These are phyloP conservation scores for Sporothrix phasma DNA, from an alignment of 2,329 filamentous ascomycete species.

Conservation along the genomic window DNA sequence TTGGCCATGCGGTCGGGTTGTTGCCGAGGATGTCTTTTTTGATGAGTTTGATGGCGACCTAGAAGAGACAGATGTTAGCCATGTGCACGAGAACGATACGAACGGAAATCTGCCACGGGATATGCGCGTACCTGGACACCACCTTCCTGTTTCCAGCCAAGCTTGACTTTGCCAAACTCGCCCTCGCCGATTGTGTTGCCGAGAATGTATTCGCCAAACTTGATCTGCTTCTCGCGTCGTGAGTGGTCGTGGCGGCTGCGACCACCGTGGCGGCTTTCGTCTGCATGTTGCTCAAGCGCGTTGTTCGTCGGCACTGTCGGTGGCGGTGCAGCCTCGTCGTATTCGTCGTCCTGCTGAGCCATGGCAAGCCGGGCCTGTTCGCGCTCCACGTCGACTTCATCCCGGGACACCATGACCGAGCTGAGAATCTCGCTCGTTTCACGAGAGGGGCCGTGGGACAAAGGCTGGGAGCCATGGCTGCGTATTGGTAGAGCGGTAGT, in stretches of 20 bases:
- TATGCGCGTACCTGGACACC: constrained; percentile 56
- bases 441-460: constrained; percentile 52
- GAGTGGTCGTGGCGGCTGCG: constrained; percentile 53
- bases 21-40: constrained; percentile 80
- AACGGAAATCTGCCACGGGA: no score
- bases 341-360: constrained; percentile 39
- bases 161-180: constrained; percentile 97
- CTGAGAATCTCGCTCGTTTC: constrained; percentile 74
- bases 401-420: constrained; percentile 65
- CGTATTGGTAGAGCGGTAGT: constrained; percentile 37
- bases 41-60: constrained; percentile 97
- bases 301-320: constrained; percentile 31
- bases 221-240: constrained; percentile 62
- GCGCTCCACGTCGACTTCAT: constrained; percentile 61
- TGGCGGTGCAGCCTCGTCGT: constrained; percentile 37
- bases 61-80: constrained; percentile 3
- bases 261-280: constrained; percentile 38
- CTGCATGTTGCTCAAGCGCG: constrained; percentile 20
- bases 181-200: constrained; percentile 95
- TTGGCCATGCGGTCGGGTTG: constrained; percentile 88
- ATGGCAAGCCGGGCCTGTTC: constrained; percentile 61
- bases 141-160: constrained; percentile 95
- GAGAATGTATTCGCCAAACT: constrained; percentile 91
- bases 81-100: neutral
- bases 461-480: constrained; percentile 39